These are phyloP conservation scores for Iris pallida DNA, from an alignment of 116 monocot genomes.

Conservation along the genomic window DNA sequence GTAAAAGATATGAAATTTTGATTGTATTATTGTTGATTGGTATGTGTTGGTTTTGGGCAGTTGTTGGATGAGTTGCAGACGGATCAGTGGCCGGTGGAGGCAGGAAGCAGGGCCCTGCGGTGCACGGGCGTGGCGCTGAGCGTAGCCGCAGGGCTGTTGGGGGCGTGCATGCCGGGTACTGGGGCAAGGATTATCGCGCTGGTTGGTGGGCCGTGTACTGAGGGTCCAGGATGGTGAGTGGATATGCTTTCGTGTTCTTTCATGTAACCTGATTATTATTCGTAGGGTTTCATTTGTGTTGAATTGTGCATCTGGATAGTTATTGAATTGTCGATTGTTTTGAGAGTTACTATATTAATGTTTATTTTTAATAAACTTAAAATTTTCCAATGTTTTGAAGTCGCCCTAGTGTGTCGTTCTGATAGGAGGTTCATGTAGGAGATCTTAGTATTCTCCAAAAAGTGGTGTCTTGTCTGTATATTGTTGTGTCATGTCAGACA, in stretches of 20 bases:
- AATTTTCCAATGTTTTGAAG: too few relatives aligned
- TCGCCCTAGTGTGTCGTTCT: too few relatives aligned
- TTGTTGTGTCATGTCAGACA: too few relatives aligned
- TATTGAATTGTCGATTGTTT: too few relatives aligned
- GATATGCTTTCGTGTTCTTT: not conserved
- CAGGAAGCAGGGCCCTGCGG: conserved; percentile 56
- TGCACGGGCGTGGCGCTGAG: conserved; percentile 94
- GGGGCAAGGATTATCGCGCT: conserved; percentile 91
- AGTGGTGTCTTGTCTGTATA: too few relatives aligned
- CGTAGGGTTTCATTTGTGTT: too few relatives aligned
- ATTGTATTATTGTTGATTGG: not conserved
- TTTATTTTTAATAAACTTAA: too few relatives aligned
- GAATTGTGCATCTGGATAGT: too few relatives aligned
- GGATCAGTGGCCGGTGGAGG: conserved; percentile 89
- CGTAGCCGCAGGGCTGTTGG: conserved; percentile 81
- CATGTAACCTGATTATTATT: too few relatives aligned
- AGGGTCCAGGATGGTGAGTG: conserved; percentile 85
- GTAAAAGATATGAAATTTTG: not conserved
- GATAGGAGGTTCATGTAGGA: too few relatives aligned
- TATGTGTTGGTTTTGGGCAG: conserved; percentile 28
- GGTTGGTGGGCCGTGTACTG: conserved; percentile 92
- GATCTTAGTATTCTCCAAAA: too few relatives aligned
- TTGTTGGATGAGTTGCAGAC: conserved; percentile 86
- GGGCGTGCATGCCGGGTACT: conserved; percentile 86
- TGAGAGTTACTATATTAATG: too few relatives aligned